Percentiles rank a stretch among this genome's conserved stretches.
These are phyloP conservation scores for Jackrogersella minutella DNA, from an alignment of 495 filamentous ascomycete genomes.

Conservation along the genomic window DNA sequence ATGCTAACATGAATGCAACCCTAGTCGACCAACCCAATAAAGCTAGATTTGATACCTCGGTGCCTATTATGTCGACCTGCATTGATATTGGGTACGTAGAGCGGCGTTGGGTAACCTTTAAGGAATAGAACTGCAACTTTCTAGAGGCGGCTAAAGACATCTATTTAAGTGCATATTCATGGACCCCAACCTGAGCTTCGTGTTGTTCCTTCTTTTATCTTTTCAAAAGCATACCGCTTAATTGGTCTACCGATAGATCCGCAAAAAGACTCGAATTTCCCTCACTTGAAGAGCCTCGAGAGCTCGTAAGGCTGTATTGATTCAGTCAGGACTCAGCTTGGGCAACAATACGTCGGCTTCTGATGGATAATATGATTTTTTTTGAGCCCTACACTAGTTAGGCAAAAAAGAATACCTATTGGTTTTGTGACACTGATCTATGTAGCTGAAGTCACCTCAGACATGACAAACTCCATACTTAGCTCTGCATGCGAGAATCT, in stretches of 20 bases:
- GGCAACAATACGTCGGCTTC: constrained; percentile 1
- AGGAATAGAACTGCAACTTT: not conserved
- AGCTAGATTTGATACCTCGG: not conserved
- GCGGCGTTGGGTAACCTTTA: too few species aligned
- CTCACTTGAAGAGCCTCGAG: not conserved
- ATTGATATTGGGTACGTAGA: too few species aligned
- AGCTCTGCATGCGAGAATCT: not conserved
- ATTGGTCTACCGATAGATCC: not conserved
- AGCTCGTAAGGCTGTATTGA: not conserved
- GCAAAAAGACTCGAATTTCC: not conserved
- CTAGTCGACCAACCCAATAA: not conserved
- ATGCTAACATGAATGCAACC: not conserved
- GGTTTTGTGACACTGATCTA: constrained; percentile 12
- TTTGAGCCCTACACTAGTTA: not conserved
- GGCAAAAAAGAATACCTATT: not conserved
- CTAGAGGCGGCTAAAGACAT: not conserved
- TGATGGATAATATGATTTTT: not conserved
- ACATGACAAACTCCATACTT: not conserved
- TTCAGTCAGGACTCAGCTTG: constrained; percentile 4
- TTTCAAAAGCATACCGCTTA: not conserved
- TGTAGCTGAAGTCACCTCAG: too few species aligned
- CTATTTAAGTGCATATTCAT: not conserved
- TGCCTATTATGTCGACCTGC: not conserved
- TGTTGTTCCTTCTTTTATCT: not conserved
- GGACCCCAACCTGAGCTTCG: not conserved